phyloP scores from a whole-genome alignment of 805 yeast genomes.

The Ogataea methanolica region DNA sequence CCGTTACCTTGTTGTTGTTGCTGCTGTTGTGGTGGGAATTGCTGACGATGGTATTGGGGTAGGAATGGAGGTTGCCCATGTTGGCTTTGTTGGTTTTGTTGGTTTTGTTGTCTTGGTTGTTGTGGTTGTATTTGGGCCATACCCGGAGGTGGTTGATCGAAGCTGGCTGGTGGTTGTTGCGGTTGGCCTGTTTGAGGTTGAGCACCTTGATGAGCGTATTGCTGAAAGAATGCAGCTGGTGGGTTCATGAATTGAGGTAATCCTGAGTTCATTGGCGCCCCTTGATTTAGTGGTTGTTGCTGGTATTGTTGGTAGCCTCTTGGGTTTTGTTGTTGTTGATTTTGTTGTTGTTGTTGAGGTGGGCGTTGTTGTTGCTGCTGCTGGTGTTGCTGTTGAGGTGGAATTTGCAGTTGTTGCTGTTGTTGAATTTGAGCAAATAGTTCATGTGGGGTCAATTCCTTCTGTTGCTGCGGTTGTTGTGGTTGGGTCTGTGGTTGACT shows the following conservation, averaged over 20 bases:
- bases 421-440: constrained; percentile 1
- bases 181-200: background rate
- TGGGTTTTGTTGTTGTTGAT: constrained; percentile 2
- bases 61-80: background rate
- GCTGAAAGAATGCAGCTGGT: background rate
- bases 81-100: background rate
- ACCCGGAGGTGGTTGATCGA: background rate
- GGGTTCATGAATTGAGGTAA: constrained; percentile 1
- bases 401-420: constrained; percentile 13
- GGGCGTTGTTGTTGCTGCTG: constrained; percentile 17
- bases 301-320: constrained; percentile 4
- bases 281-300: background rate
- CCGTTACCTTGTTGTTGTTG: background rate
- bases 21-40: background rate
- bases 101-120: background rate
- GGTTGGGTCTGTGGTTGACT: constrained; percentile 3
- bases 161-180: too few relatives aligned
- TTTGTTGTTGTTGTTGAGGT: constrained; percentile 9
- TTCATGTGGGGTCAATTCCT: background rate
- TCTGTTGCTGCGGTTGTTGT: constrained; percentile 3
- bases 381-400: constrained; percentile 10
- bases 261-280: background rate
- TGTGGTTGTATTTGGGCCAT: background rate
- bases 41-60: background rate
- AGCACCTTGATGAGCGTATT: background rate